phyloP scores from a whole-genome alignment of 2,329 filamentous ascomycete species.

The Tolypocladium album region DNA sequence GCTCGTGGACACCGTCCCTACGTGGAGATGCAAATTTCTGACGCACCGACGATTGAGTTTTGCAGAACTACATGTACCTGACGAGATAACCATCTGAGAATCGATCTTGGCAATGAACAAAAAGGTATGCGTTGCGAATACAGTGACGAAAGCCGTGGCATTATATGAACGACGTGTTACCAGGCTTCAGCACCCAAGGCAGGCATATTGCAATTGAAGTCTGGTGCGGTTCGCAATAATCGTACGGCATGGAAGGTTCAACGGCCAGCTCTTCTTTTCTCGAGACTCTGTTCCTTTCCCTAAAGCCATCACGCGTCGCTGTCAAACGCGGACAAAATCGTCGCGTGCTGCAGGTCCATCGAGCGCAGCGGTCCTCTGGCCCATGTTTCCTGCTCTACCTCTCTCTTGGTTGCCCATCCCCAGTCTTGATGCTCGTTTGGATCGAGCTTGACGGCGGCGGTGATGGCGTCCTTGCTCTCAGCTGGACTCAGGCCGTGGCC shows the following conservation, averaged over 20 bases:
- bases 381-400: conserved; percentile 1
- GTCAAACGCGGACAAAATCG: neutral
- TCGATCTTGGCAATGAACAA: neutral
- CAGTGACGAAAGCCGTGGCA: neutral
- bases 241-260: neutral
- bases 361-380: neutral
- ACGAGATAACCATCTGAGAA: no score
- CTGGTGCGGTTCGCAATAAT: neutral
- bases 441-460: conserved; percentile 1
- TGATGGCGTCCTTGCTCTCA: neutral
- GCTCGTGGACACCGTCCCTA: neutral
- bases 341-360: neutral
- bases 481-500: neutral
- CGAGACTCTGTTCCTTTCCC: neutral
- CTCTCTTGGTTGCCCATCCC: conserved; percentile 4
- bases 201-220: neutral
- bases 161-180: no score
- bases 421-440: conserved; percentile 5
- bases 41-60: no score
- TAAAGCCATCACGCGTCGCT: neutral
- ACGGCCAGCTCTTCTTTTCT: neutral
- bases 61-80: neutral
- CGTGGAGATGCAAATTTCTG: no score
- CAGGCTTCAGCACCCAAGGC: neutral
- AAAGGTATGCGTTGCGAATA: neutral